Evolutionary conservation across 2,329 filamentous ascomycete species (phyloP).

Genomic region (Macroventuria anomochaeta): DNA sequence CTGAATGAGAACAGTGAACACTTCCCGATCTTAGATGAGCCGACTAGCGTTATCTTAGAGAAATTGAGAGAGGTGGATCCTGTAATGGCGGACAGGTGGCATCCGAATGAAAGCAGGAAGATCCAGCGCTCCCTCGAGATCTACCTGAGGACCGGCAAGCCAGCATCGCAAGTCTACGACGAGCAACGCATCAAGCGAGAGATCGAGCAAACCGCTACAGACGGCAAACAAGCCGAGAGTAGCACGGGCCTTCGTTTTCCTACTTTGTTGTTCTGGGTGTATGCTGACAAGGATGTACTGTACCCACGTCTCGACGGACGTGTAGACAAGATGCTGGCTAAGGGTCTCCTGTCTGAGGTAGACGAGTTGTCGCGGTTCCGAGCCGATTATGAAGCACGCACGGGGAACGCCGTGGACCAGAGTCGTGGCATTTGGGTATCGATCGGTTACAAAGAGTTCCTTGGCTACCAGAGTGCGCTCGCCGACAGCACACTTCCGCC

Average conservation of each 20-base stretch:
- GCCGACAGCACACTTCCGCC: conserved; percentile 32
- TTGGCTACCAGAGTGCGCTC: conserved; percentile 65
- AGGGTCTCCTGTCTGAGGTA: conserved; percentile 70
- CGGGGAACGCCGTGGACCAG: conserved; percentile 68
- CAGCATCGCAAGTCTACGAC: conserved; percentile 84
- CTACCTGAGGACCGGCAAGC: conserved; percentile 79
- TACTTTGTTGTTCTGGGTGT: conserved; percentile 84
- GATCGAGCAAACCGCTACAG: conserved; percentile 17
- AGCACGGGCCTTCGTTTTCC: conserved; percentile 55
- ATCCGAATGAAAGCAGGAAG: conserved; percentile 89
- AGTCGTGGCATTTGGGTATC: conserved; percentile 93
- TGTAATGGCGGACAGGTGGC: conserved; percentile 87
- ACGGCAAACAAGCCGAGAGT: neutral
- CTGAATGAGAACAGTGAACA: conserved; percentile 29
- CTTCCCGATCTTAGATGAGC: conserved; percentile 74
- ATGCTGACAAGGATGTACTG: conserved; percentile 73
- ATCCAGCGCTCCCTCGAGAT: conserved; percentile 91
- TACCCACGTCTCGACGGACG: conserved; percentile 74
- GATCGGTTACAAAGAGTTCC: conserved; percentile 93
- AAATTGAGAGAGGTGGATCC: conserved; percentile 84
- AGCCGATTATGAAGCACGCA: conserved; percentile 49
- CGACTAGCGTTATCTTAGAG: conserved; percentile 74
- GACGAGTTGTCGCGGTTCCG: conserved; percentile 59
- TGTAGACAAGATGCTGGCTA: conserved; percentile 81
- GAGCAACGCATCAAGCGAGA: conserved; percentile 65